Percentiles rank a stretch among this genome's conserved stretches.
Conservation (phyloP, 2,329 filamentous ascomycete species). For the Pseudohalonectria lignicola region DNA sequence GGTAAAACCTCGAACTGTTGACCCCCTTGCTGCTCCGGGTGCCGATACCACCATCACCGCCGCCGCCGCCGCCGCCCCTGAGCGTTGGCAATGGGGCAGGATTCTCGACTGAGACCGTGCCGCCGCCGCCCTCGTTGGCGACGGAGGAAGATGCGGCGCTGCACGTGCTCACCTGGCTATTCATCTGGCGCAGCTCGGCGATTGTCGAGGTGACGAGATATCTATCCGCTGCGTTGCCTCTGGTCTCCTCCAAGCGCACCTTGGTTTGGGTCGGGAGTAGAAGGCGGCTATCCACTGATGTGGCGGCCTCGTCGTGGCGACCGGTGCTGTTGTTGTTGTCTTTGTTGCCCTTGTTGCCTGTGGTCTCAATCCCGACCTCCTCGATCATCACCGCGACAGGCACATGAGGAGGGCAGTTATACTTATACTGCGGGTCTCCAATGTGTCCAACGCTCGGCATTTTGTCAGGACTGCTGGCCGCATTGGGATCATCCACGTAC, state of each 20-base stretch:
- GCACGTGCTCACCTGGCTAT: constrained; percentile 32
- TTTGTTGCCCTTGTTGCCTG: too few species aligned
- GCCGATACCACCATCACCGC: too few species aligned
- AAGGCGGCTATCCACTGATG: not conserved
- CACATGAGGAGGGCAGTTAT: not conserved
- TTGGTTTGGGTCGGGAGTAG: not conserved
- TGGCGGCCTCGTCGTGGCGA: too few species aligned
- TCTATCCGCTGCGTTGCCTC: not conserved
- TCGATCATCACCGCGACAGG: not conserved
- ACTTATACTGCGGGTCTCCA: not conserved
- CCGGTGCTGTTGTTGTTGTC: too few species aligned
- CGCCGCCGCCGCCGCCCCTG: constrained; percentile 24
- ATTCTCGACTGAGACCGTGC: too few species aligned
- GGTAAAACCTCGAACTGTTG: constrained; percentile 34
- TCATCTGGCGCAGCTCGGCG: constrained; percentile 44
- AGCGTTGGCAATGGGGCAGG: constrained; percentile 25
- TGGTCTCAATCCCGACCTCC: too few species aligned
- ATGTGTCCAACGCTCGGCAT: not conserved
- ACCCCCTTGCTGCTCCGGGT: too few species aligned
- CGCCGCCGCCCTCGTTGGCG: too few species aligned
- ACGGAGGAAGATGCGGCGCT: constrained; percentile 12
- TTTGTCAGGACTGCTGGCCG: not conserved
- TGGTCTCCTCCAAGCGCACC: not conserved
- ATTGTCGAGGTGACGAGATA: constrained; percentile 28
- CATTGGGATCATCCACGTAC: not conserved